A percentile compares a stretch with the other conserved stretches of the same genome.
Evolutionary conservation across 2,329 filamentous ascomycete genomes (phyloP).

Genomic region (Coniochaeta hoffmannii): DNA sequence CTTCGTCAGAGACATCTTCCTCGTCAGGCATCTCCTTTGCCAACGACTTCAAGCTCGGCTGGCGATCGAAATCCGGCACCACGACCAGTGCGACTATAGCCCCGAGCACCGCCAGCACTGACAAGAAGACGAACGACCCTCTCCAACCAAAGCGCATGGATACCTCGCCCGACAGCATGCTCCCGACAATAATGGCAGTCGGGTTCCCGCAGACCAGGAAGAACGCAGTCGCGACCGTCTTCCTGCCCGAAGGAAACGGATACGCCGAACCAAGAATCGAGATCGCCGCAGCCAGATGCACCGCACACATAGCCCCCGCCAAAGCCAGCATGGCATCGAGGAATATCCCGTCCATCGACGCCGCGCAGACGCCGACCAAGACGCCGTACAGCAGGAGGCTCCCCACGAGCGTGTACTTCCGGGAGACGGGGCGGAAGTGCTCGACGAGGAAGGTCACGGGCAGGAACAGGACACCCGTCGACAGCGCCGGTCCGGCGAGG

Average conservation of each 20-base stretch:
- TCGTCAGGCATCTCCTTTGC: background rate
- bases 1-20: background rate
- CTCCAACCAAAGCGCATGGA: background rate
- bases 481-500: background rate
- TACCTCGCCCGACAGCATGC: background rate
- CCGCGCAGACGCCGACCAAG: background rate
- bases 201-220: background rate
- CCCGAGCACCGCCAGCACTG: background rate
- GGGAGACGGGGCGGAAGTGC: background rate
- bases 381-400: background rate
- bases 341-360: background rate
- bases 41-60: background rate
- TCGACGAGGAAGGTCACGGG: background rate
- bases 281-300: background rate
- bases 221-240: background rate
- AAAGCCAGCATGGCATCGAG: background rate
- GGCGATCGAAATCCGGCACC: background rate
- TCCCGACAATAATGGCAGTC: background rate
- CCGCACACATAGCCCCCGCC: background rate
- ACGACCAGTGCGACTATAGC: background rate
- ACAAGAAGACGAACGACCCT: background rate
- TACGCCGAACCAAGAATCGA: background rate
- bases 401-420: background rate
- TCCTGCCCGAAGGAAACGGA: background rate
- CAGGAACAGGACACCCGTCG: background rate